Evolutionary conservation across 495 filamentous ascomycete genomes (phyloP), one percentile per base, ranked within the genome.

Genomic region (Penicillium ucsense): DNA sequence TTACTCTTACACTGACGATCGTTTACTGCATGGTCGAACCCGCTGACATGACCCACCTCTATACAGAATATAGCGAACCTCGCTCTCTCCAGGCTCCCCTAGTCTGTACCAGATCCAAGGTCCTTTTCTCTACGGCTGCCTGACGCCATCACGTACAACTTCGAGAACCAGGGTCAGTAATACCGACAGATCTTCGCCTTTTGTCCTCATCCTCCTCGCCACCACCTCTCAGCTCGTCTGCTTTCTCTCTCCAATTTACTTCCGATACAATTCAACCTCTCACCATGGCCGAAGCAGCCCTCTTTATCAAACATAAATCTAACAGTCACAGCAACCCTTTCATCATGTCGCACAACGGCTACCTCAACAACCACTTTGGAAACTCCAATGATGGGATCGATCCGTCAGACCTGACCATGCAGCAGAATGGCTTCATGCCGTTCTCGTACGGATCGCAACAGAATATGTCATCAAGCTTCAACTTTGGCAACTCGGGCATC

Each of bases 371-470:
- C 48, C 85, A 89, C 50, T 89, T 88, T 61, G 79, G 79, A 41
- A 66, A 68, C 55, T 77, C 76, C 48, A 71, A 73, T 51, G 77
- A 77, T 41, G 76, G 78, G 60, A 82, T 96, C 51, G 88, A 96
- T 57, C 92, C 92, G 3, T 91, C 85, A 39, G 87, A 92, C 40
- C 73, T 98, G 48, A 80, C 81, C 45, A 87, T 91, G 81, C 72
- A 71, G 48, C 72, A 71, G 51, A 58, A 60, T 43, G 70, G 61
- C 38, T 78, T 76, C 58, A 72, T 74, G 70, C 70, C 68, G 1
- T 76, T 67, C 47, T 64, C 67, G 3, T 75, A 70, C 37, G 59
- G 62, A 32, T 72, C 72, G 11, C 73, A 76, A 46, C 75, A 77
- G 56, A 74, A 73, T 46, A 63, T 76, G 56, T 73, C 72, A 7